A percentile compares a stretch with the other conserved stretches of the same genome.
Evolutionary conservation across 495 filamentous ascomycete genomes (phyloP).

Genomic region (Polyplosphaeria fusca): DNA sequence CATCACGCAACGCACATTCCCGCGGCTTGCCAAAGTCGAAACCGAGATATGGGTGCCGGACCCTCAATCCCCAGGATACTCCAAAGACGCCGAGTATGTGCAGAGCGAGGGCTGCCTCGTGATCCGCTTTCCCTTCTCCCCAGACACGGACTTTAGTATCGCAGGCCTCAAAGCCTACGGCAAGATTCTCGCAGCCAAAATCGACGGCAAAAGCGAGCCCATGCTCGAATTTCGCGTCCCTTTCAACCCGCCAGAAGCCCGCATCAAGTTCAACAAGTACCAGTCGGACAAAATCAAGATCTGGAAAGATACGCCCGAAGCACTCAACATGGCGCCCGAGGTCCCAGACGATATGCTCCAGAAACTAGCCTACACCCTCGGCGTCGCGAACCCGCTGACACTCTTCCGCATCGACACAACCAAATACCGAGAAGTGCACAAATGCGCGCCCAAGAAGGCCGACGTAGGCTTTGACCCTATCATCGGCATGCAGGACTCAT

Average conservation of each 20-base stretch:
- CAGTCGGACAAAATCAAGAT: conserved; percentile 63
- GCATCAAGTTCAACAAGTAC: conserved; percentile 55
- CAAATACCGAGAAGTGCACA: conserved; percentile 63
- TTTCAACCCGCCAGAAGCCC: conserved; percentile 55
- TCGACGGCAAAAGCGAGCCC: conserved; percentile 21
- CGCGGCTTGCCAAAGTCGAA: conserved; percentile 66
- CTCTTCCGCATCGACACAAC: conserved; percentile 68
- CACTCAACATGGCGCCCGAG: conserved; percentile 48
- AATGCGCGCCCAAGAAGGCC: conserved; percentile 69
- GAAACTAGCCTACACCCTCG: conserved; percentile 57
- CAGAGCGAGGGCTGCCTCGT: conserved; percentile 55
- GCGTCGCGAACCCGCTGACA: conserved; percentile 60
- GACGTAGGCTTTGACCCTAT: conserved; percentile 71
- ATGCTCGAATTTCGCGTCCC: conserved; percentile 56
- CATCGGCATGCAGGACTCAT: conserved; percentile 83
- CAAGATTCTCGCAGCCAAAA: conserved; percentile 31
- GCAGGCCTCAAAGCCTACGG: conserved; percentile 29
- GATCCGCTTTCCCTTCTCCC: conserved; percentile 56
- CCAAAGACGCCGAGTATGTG: conserved; percentile 45
- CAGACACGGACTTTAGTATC: conserved; percentile 29
- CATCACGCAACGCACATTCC: conserved; percentile 74
- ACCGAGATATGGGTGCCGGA: conserved; percentile 82
- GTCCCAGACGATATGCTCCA: conserved; percentile 50
- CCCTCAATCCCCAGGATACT: conserved; percentile 48
- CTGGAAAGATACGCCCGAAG: conserved; percentile 66